These are phyloP conservation scores for Aspergillus pseudotamarii DNA, from an alignment of 2,329 filamentous ascomycete genomes.

Conservation along the genomic window DNA sequence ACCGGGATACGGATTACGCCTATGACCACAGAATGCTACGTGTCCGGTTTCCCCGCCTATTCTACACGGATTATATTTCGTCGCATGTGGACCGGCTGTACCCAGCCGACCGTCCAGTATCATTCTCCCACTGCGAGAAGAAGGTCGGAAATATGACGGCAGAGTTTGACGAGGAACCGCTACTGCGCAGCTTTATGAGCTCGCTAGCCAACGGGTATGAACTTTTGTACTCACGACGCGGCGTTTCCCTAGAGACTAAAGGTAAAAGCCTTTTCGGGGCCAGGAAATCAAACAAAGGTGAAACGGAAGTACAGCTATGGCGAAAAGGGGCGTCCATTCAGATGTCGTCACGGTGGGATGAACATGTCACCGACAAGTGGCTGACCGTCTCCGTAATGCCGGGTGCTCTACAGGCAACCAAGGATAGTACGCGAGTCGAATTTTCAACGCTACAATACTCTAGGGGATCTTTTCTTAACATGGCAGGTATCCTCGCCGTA, in stretches of 20 bases:
- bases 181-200: slow-evolving; percentile 28
- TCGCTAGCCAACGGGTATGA: slow-evolving; percentile 30
- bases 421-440: slow-evolving; percentile 26
- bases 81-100: slow-evolving; percentile 35
- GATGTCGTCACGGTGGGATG: slow-evolving; percentile 32
- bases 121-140: slow-evolving; percentile 36
- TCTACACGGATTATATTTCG: slow-evolving; percentile 34
- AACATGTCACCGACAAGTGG: slow-evolving; percentile 32
- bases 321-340: slow-evolving; percentile 25
- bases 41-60: slow-evolving; percentile 30
- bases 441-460: slow-evolving; percentile 24
- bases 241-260: slow-evolving; percentile 31
- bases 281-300: slow-evolving; percentile 30
- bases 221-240: slow-evolving; percentile 31
- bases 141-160: slow-evolving; percentile 18
- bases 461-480: slow-evolving; percentile 30
- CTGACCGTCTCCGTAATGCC: slow-evolving; percentile 28
- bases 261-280: slow-evolving; percentile 22
- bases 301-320: slow-evolving; percentile 34
- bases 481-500: slow-evolving; percentile 31
- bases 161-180: slow-evolving; percentile 25
- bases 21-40: slow-evolving; percentile 27
- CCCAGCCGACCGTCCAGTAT: slow-evolving; percentile 23
- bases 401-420: slow-evolving; percentile 15
- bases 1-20: slow-evolving; percentile 31